A percentile compares a stretch with the other conserved stretches of the same genome.
Evolutionary conservation across 495 filamentous ascomycete genomes (phyloP).

Genomic region (Penicillium angulare): DNA sequence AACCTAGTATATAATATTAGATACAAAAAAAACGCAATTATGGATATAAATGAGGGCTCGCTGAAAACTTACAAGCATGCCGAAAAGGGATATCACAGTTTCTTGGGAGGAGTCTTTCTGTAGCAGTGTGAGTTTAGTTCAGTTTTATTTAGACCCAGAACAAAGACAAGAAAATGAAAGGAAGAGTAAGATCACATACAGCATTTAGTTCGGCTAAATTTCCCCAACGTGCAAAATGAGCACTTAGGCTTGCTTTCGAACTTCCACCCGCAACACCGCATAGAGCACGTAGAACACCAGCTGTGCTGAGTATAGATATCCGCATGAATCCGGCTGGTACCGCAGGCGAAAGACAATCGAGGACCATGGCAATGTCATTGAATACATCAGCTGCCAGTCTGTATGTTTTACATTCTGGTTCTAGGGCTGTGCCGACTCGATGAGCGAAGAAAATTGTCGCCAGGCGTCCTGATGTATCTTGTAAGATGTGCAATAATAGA

Average conservation of each 20-base stretch:
- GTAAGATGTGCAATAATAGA: conserved; percentile 79
- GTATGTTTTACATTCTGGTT: conserved; percentile 94
- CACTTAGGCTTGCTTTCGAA: conserved; percentile 85
- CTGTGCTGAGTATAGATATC: conserved; percentile 68
- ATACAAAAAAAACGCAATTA: background rate
- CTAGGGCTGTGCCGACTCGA: conserved; percentile 77
- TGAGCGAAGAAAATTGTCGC: conserved; percentile 93
- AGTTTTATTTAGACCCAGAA: too few species aligned
- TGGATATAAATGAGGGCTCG: background rate
- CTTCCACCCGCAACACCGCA: conserved; percentile 90
- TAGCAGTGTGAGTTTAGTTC: conserved; percentile 4
- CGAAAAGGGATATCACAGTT: conserved; percentile 85
- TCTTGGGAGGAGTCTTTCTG: conserved; percentile 94
- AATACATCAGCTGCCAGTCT: conserved; percentile 87
- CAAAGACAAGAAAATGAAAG: background rate
- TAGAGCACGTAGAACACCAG: conserved; percentile 74
- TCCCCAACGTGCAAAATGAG: conserved; percentile 86
- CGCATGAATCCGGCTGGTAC: conserved; percentile 63
- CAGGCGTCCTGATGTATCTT: conserved; percentile 79
- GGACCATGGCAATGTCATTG: conserved; percentile 86
- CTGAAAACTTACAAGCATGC: conserved; percentile 67
- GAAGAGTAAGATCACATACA: conserved; percentile 42
- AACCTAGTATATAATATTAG: conserved; percentile 38
- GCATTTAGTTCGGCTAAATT: conserved; percentile 94
- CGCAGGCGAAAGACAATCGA: conserved; percentile 83